A percentile compares a stretch with the other conserved stretches of the same genome.
These are phyloP conservation scores for Blastocystis sp. DNA, from an alignment of 352 stramenopile species.

Conservation along the genomic window DNA sequence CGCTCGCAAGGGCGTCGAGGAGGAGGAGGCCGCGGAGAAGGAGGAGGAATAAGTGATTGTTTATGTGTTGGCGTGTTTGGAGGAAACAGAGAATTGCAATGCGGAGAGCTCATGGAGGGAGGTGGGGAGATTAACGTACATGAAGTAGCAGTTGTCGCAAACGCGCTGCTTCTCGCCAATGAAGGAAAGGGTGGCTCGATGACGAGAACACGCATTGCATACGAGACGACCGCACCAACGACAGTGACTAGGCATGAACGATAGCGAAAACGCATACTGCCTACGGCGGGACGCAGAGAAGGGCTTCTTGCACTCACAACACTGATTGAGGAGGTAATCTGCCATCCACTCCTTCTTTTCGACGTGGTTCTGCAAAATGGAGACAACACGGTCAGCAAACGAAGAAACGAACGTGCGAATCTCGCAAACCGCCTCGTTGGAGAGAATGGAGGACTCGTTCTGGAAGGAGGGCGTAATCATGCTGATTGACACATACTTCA, in stretches of 20 bases:
- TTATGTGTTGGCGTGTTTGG: not conserved
- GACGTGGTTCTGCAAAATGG: not conserved
- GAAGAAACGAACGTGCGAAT: not conserved
- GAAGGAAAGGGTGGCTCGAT: not conserved
- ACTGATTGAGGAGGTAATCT: not conserved
- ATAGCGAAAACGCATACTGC: constrained; percentile 1
- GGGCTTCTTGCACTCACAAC: not conserved
- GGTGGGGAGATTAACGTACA: not conserved
- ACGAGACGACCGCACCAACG: constrained; percentile 14
- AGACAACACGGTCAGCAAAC: not conserved
- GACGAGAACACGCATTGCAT: not conserved
- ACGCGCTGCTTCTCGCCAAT: not conserved
- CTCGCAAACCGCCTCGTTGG: not conserved
- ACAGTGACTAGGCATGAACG: constrained; percentile 14
- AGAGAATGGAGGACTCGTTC: not conserved
- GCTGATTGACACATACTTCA: not conserved
- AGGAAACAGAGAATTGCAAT: not conserved
- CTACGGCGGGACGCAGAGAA: not conserved
- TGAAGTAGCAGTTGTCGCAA: constrained; percentile 7
- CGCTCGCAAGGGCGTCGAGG: not conserved
- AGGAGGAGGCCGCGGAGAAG: not conserved
- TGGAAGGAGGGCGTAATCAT: not conserved
- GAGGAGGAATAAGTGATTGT: not conserved
- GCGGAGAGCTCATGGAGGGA: not conserved
- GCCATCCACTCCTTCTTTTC: not conserved